phyloP scores from a whole-genome alignment of 192 early-diverging fungal species.

The Coemansia sp. region DNA sequence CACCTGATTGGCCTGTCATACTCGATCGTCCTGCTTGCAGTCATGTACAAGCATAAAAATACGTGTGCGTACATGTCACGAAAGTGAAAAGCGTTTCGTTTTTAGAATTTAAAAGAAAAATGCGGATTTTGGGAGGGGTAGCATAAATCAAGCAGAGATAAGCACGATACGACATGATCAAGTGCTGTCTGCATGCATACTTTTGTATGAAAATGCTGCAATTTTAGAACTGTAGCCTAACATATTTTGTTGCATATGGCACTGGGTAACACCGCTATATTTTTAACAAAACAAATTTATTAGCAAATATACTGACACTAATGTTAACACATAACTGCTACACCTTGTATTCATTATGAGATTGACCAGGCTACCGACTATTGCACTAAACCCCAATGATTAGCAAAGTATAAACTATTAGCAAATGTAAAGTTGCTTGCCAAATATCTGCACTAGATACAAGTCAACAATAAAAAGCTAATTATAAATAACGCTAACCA shows the following conservation, averaged over 20 bases:
- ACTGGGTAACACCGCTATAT: neutral
- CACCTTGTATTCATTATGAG: neutral
- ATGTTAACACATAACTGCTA: neutral
- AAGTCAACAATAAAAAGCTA: neutral
- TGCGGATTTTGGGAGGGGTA: no score
- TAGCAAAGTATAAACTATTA: neutral
- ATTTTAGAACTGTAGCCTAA: neutral
- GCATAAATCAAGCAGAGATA: no score
- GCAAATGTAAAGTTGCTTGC: neutral
- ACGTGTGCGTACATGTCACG: neutral
- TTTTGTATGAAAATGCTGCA: neutral
- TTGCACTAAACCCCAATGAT: neutral
- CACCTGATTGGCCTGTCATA: neutral
- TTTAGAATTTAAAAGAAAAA: neutral
- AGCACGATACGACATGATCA: no score
- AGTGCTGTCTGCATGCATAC: neutral
- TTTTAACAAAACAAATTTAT: no score
- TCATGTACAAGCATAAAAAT: neutral
- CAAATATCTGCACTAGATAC: neutral
- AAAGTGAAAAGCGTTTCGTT: neutral
- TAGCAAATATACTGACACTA: no score
- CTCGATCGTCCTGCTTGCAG: neutral
- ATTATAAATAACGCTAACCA: neutral
- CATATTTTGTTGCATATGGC: neutral
- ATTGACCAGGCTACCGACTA: neutral